These are phyloP conservation scores for Sporobolomyces roseus DNA, from an alignment of 768 basidiomycete genomes.

Conservation along the genomic window DNA sequence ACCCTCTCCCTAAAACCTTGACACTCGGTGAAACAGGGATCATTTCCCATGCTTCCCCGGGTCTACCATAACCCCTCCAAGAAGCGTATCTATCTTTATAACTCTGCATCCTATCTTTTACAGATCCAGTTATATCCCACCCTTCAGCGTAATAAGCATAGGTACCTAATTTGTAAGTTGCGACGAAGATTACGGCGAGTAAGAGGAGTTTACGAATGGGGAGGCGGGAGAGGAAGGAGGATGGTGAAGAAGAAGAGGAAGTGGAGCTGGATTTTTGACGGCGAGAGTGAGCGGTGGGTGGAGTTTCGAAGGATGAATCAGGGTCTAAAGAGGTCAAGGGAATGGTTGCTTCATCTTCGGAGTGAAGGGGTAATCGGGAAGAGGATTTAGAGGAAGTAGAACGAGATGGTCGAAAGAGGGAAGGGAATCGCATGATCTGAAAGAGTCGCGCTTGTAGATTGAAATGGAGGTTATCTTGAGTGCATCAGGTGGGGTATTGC, in stretches of 20 bases:
- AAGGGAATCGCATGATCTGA: too few relatives aligned
- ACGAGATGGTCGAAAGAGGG: not conserved
- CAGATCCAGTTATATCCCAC: not conserved
- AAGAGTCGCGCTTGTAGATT: too few relatives aligned
- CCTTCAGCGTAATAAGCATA: not conserved
- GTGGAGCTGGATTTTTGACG: not conserved
- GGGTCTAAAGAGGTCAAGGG: constrained; percentile 14
- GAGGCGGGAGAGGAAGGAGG: not conserved
- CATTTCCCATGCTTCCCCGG: constrained; percentile 4
- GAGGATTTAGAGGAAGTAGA: not conserved
- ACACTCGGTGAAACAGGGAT: not conserved
- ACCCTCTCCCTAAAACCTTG: constrained; percentile 1
- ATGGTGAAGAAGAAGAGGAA: too few relatives aligned
- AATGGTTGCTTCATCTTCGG: constrained; percentile 6
- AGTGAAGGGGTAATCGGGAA: not conserved
- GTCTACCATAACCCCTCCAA: constrained; percentile 2
- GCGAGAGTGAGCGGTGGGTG: not conserved
- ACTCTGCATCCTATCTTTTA: not conserved
- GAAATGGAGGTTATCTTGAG: too few relatives aligned
- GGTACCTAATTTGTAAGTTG: constrained; percentile 16
- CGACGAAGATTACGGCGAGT: constrained; percentile 27
- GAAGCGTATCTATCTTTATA: constrained; percentile 10
- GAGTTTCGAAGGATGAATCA: not conserved
- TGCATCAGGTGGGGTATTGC: too few relatives aligned
- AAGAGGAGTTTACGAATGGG: constrained; percentile 13